A percentile compares a stretch with the other conserved stretches of the same genome.
These are phyloP conservation scores for Pythium brassicae DNA, from an alignment of 352 stramenopile species.

Conservation along the genomic window DNA sequence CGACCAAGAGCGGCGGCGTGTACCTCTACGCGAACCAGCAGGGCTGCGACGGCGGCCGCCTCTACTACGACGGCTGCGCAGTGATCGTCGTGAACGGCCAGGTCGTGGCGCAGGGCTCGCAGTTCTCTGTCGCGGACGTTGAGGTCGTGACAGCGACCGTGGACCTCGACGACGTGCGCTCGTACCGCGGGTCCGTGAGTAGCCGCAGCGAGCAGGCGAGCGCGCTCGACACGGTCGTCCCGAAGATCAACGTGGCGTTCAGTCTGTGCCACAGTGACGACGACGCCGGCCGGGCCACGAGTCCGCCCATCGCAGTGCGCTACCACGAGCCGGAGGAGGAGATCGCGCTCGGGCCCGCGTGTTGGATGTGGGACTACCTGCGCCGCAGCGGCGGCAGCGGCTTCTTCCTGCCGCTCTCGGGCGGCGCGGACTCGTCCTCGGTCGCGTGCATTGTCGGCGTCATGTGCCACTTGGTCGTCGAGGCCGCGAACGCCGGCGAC, in stretches of 20 bases:
- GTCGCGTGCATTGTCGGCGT: conserved; percentile 96
- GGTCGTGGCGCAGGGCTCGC: conserved; percentile 93
- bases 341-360: conserved; percentile 95
- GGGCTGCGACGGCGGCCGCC: conserved; percentile 94
- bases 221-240: conserved; percentile 54
- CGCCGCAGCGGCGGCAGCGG: conserved; percentile 77
- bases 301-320: conserved; percentile 55
- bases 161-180: conserved; percentile 97
- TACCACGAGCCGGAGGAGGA: conserved; percentile 94
- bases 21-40: conserved; percentile 99
- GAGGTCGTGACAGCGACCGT: conserved; percentile 96
- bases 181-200: conserved; percentile 91
- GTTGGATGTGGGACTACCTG: conserved; percentile 99
- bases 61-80: conserved; percentile 98
- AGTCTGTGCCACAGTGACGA: conserved; percentile 72
- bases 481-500: conserved; percentile 79
- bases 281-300: conserved; percentile 28
- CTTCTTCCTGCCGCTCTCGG: conserved; percentile 97
- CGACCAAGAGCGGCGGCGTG: conserved; percentile 95
- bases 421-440: conserved; percentile 95
- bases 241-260: conserved; percentile 73
- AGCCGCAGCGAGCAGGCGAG: conserved; percentile 94
- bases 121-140: conserved; percentile 97
- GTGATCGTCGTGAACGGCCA: conserved; percentile 97
- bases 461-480: conserved; percentile 95